These are phyloP conservation scores for Backusella parvicylindrica DNA, from an alignment of 192 early-diverging fungal genomes.

Conservation along the genomic window DNA sequence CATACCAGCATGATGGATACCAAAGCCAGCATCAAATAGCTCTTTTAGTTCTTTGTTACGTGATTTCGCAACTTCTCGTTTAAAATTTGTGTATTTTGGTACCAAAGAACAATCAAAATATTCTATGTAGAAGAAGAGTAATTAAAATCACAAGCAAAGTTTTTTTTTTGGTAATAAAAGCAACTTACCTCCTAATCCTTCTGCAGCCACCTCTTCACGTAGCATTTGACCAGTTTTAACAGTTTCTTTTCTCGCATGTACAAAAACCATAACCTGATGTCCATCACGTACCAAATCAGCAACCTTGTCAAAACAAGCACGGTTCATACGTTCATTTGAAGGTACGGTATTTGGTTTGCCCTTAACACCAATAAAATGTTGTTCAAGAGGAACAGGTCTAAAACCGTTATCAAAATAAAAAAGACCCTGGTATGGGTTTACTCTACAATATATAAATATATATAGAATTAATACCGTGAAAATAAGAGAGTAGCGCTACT, in stretches of 20 bases:
- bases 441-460: slow-evolving; percentile 38
- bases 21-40: slow-evolving; percentile 78
- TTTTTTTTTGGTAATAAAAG: slow-evolving; percentile 51
- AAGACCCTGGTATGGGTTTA: slow-evolving; percentile 89
- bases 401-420: slow-evolving; percentile 97
- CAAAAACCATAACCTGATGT: slow-evolving; percentile 99
- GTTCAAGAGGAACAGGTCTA: slow-evolving; percentile 93
- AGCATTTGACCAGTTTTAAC: slow-evolving; percentile 89
- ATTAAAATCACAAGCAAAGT: background rate
- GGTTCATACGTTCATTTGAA: slow-evolving; percentile 69
- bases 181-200: slow-evolving; percentile 74
- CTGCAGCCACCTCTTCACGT: slow-evolving; percentile 85
- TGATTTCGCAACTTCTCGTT: slow-evolving; percentile 70
- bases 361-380: slow-evolving; percentile 93
- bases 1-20: slow-evolving; percentile 98
- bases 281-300: slow-evolving; percentile 70
- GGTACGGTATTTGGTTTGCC: slow-evolving; percentile 74
- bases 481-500: background rate
- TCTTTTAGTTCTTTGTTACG: slow-evolving; percentile 88
- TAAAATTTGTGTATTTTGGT: slow-evolving; percentile 44
- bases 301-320: slow-evolving; percentile 84
- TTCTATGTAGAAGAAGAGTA: slow-evolving; percentile 19
- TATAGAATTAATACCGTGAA: background rate
- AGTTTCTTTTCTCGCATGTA: slow-evolving; percentile 97
- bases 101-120: slow-evolving; percentile 62